phyloP scores from a whole-genome alignment of 805 yeast species.

The Yarrowia sp. region DNA sequence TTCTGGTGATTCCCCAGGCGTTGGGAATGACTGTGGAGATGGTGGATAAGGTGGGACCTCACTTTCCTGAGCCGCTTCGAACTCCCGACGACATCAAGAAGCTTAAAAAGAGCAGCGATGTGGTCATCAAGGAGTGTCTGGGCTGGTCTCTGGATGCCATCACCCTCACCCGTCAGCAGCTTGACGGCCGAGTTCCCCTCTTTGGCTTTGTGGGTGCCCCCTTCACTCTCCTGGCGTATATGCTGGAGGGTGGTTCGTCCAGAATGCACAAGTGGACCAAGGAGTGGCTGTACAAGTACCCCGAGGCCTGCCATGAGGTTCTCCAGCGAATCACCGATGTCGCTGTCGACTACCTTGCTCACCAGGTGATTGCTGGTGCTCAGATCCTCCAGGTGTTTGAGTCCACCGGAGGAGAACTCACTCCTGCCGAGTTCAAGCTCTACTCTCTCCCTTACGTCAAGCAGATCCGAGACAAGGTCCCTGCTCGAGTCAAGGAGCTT shows the following conservation, averaged over 20 bases:
- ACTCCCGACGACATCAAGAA: constrained; percentile 65
- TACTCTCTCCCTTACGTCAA: constrained; percentile 87
- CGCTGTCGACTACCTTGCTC: constrained; percentile 89
- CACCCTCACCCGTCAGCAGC: constrained; percentile 82
- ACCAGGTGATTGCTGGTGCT: constrained; percentile 96
- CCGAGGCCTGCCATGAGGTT: constrained; percentile 71
- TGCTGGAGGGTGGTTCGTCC: constrained; percentile 98
- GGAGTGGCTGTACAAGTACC: constrained; percentile 86
- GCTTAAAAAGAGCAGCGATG: constrained; percentile 59
- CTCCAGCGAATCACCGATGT: constrained; percentile 83
- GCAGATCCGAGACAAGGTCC: constrained; percentile 74
- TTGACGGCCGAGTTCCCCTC: constrained; percentile 90
- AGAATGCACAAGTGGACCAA: constrained; percentile 89
- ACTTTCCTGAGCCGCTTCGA: constrained; percentile 87
- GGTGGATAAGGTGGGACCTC: constrained; percentile 95
- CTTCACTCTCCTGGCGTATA: constrained; percentile 95
- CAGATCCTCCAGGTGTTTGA: constrained; percentile 97
- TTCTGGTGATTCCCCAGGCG: constrained; percentile 95
- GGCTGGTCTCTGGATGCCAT: constrained; percentile 97
- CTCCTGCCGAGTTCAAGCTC: constrained; percentile 85
- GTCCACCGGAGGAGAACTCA: constrained; percentile 97
- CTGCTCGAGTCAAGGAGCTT: constrained; percentile 60
- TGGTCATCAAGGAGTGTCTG: constrained; percentile 76
- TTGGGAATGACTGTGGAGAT: constrained; percentile 95
- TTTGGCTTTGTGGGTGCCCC: constrained; percentile 98